phyloP scores from a whole-genome alignment of 768 basidiomycete species.

The Strobilomyces confusus region DNA sequence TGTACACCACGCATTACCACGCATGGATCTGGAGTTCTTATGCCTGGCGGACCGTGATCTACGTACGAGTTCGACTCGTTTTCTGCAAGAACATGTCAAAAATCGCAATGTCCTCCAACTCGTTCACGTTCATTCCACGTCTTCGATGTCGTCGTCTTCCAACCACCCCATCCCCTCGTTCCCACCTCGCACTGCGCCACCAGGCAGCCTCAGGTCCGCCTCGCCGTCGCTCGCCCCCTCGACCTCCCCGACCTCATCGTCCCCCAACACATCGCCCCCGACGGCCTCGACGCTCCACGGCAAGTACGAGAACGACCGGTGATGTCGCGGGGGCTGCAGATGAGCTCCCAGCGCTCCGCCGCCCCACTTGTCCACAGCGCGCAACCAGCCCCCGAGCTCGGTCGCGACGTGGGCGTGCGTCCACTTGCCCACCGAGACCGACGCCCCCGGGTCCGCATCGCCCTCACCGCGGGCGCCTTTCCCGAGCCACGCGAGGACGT shows the following conservation, averaged over 20 bases:
- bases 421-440: conserved; percentile 41
- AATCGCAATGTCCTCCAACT: too few species aligned
- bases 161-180: conserved; percentile 46
- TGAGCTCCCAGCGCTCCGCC: background rate
- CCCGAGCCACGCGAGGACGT: conserved; percentile 54
- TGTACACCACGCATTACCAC: too few species aligned
- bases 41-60: too few species aligned
- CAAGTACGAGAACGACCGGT: conserved; percentile 51
- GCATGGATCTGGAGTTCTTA: too few species aligned
- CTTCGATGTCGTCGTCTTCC: conserved; percentile 58
- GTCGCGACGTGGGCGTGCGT: conserved; percentile 45
- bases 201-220: conserved; percentile 26
- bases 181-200: conserved; percentile 20
- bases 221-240: conserved; percentile 20
- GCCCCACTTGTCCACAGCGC: conserved; percentile 37
- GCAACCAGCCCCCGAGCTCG: conserved; percentile 58
- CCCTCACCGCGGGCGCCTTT: conserved; percentile 21
- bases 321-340: conserved; percentile 29
- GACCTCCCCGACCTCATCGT: conserved; percentile 27
- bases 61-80: too few species aligned
- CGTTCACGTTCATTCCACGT: conserved; percentile 22
- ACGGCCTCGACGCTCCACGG: conserved; percentile 37
- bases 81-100: too few species aligned
- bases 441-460: conserved; percentile 4
- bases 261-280: conserved; percentile 22